phyloP scores from a whole-genome alignment of 2,329 filamentous ascomycete genomes.

The Venturia pyrina region DNA sequence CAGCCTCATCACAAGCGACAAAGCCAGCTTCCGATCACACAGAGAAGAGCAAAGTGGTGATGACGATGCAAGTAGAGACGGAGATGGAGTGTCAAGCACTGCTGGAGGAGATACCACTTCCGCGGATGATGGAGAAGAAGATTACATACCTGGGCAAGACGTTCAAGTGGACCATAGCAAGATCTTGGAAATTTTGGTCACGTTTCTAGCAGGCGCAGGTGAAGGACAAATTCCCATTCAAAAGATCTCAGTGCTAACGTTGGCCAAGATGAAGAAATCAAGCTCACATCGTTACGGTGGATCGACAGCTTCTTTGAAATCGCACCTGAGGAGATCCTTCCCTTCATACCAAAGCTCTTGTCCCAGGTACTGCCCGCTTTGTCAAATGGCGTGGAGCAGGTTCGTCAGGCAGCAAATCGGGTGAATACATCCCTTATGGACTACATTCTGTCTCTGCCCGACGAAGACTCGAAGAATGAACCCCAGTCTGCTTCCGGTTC shows the following conservation, averaged over 20 bases:
- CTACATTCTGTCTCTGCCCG: slow-evolving; percentile 84
- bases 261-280: slow-evolving; percentile 68
- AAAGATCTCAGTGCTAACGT: background rate
- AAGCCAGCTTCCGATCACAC: background rate
- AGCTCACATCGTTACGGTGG: slow-evolving; percentile 86
- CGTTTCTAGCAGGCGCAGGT: slow-evolving; percentile 76
- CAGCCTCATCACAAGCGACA: slow-evolving; percentile 20
- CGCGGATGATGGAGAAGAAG: slow-evolving; percentile 58
- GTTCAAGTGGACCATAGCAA: slow-evolving; percentile 88
- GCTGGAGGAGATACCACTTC: slow-evolving; percentile 40
- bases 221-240: slow-evolving; percentile 22
- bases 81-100: slow-evolving; percentile 40
- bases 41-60: background rate
- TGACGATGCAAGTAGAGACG: slow-evolving; percentile 32
- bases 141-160: slow-evolving; percentile 96
- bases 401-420: slow-evolving; percentile 75
- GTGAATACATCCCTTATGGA: slow-evolving; percentile 89
- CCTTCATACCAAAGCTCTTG: slow-evolving; percentile 85
- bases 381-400: slow-evolving; percentile 81
- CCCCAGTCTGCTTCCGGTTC: slow-evolving; percentile 27
- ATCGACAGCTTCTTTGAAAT: slow-evolving; percentile 96
- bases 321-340: slow-evolving; percentile 89
- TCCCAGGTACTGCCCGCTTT: slow-evolving; percentile 89
- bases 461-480: slow-evolving; percentile 39
- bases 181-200: slow-evolving; percentile 84